Evolutionary conservation across 257 asterid genomes (phyloP).

Genomic region (Petrea volubilis): DNA sequence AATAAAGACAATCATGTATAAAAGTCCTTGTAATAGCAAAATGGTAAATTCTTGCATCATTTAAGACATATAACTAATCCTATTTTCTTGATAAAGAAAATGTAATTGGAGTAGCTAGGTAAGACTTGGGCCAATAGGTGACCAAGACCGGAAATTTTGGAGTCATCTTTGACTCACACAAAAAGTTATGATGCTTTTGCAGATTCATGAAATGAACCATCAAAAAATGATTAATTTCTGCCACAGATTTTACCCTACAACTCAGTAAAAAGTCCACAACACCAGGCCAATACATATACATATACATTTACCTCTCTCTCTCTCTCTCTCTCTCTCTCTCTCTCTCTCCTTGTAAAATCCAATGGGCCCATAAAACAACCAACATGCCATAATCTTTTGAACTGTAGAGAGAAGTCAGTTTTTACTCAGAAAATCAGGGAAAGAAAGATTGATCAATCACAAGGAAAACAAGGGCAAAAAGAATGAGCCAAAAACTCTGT

Average conservation of each 20-base stretch:
- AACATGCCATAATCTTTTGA: conserved; percentile 16
- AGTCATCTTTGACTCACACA: not conserved
- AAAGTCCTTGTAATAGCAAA: too few relatives aligned
- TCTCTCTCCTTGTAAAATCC: too few relatives aligned
- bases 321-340: too few relatives aligned
- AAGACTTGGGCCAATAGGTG: too few relatives aligned
- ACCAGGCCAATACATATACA: too few relatives aligned
- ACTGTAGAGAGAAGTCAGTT: conserved; percentile 22
- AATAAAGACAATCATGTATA: too few relatives aligned
- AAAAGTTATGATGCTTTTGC: conserved; percentile 17
- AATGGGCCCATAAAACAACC: conserved; percentile 23
- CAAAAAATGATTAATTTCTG: conserved; percentile 7
- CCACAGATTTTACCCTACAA: conserved; percentile 4
- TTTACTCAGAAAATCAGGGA: conserved; percentile 13
- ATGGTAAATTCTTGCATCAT: too few relatives aligned
- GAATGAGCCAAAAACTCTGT: conserved; percentile 35
- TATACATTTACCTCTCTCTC: too few relatives aligned
- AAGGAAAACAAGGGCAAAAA: conserved; percentile 30
- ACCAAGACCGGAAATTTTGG: not conserved
- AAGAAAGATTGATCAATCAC: conserved; percentile 23
- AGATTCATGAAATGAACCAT: conserved; percentile 18
- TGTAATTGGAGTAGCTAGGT: too few relatives aligned
- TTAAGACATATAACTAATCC: too few relatives aligned
- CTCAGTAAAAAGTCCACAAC: too few relatives aligned
- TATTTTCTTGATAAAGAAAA: too few relatives aligned